Percentiles rank a stretch among this genome's conserved stretches.
phyloP scores from a whole-genome alignment of 257 asterid genomes.

The Nicotiana otophora region DNA sequence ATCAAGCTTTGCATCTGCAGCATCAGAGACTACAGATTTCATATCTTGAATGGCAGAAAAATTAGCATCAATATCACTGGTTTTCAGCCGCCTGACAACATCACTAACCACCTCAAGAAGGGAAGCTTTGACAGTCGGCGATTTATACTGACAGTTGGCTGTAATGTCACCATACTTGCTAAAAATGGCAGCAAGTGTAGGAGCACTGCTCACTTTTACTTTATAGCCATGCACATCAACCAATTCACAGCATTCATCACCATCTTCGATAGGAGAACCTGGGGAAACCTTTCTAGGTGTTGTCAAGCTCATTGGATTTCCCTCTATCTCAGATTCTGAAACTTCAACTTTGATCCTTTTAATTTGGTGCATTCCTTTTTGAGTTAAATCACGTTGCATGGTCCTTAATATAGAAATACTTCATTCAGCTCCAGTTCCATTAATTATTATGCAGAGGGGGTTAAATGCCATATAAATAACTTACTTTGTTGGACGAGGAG shows the following conservation, averaged over 20 bases:
- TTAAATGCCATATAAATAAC: not conserved
- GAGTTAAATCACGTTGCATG: not conserved
- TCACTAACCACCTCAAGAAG: slow-evolving; percentile 29
- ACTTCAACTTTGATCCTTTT: slow-evolving; percentile 6
- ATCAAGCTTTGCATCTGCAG: slow-evolving; percentile 16
- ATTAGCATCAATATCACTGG: slow-evolving; percentile 11
- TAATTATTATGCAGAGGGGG: not conserved
- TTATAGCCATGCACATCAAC: slow-evolving; percentile 30
- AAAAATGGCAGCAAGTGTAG: slow-evolving; percentile 28
- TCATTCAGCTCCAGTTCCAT: not conserved
- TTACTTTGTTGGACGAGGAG: slow-evolving; percentile 4
- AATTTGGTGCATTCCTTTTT: not conserved
- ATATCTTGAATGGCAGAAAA: slow-evolving; percentile 23
- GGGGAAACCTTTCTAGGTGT: not conserved
- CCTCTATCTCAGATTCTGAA: slow-evolving; percentile 4
- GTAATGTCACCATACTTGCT: slow-evolving; percentile 36
- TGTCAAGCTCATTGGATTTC: not conserved
- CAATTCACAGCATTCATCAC: slow-evolving; percentile 10
- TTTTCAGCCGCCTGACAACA: slow-evolving; percentile 22
- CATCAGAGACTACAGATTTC: slow-evolving; percentile 23
- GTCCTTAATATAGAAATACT: not conserved
- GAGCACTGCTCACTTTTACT: slow-evolving; percentile 21
- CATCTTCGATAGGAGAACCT: not conserved
- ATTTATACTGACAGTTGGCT: slow-evolving; percentile 25
- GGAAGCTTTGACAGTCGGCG: slow-evolving; percentile 26